Evolutionary conservation across 2,329 filamentous ascomycete species (phyloP).

Genomic region (Colletotrichum filicis): DNA sequence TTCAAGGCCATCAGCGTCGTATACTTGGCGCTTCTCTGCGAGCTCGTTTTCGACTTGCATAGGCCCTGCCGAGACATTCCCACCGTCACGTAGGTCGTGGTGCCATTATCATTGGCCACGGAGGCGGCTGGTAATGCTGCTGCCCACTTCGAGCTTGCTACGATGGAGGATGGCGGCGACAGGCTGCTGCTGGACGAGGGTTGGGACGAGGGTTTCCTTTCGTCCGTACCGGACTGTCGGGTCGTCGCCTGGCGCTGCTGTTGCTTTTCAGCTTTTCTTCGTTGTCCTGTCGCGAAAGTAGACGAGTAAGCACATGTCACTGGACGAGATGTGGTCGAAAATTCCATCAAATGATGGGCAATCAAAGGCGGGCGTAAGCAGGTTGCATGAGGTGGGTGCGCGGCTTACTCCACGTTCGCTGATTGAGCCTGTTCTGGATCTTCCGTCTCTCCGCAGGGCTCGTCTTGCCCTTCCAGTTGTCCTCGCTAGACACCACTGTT

Average conservation of each 20-base stretch:
- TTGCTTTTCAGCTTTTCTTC: slow-evolving; percentile 11
- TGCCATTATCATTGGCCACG: not conserved
- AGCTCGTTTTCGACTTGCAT: not conserved
- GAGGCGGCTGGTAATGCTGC: not conserved
- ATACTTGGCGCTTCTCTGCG: not conserved
- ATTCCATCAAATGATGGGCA: not conserved
- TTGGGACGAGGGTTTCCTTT: not conserved
- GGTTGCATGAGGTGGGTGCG: slow-evolving; percentile 11
- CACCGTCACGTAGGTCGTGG: not conserved
- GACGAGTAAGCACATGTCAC: not conserved
- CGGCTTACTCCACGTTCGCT: slow-evolving; percentile 32
- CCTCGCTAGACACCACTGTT: slow-evolving; percentile 18
- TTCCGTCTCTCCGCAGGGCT: slow-evolving; percentile 38
- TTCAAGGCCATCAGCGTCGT: slow-evolving; percentile 8
- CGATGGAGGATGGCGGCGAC: not conserved
- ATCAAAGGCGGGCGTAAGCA: slow-evolving; percentile 17
- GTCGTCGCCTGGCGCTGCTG: slow-evolving; percentile 4
- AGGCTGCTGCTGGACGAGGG: not conserved
- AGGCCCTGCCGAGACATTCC: not conserved
- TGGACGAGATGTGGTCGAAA: not conserved
- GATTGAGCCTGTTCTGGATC: slow-evolving; percentile 33
- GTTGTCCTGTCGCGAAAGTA: slow-evolving; percentile 7
- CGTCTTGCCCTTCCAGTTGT: slow-evolving; percentile 48
- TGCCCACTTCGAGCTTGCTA: not conserved
- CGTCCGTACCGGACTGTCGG: not conserved